A percentile compares a stretch with the other conserved stretches of the same genome.
Evolutionary conservation across 1,284 basidiomycete genomes (phyloP).

Genomic region (Ceratobasidium sp.): DNA sequence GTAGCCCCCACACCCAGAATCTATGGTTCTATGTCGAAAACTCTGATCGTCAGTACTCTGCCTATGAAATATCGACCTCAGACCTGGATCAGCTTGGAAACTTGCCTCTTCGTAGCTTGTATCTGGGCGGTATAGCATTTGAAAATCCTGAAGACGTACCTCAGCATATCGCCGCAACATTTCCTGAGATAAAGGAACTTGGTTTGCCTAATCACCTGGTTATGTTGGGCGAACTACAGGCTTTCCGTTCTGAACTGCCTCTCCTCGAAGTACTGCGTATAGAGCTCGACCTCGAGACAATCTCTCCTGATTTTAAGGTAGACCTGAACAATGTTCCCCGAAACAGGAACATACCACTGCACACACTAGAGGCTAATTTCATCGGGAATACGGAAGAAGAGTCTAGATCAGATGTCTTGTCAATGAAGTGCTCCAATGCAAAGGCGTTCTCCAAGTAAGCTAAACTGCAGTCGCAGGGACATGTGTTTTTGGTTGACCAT

Average conservation of each 20-base stretch:
- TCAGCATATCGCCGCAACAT: neutral
- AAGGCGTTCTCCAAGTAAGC: neutral
- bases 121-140: neutral
- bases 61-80: neutral
- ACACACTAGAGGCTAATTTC: neutral
- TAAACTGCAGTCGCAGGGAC: neutral
- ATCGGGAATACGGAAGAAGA: neutral
- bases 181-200: neutral
- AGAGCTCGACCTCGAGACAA: neutral
- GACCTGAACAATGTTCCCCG: neutral
- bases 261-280: neutral
- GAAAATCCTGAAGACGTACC: neutral
- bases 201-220: neutral
- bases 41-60: neutral
- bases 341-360: neutral
- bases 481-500: neutral
- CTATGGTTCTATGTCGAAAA: neutral
- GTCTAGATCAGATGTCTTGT: neutral
- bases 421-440: neutral
- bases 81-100: neutral
- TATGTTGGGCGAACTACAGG: neutral
- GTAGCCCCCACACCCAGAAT: neutral
- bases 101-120: neutral
- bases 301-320: neutral
- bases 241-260: conserved; percentile 3